Percentiles rank a stretch among this genome's conserved stretches.
phyloP scores from a whole-genome alignment of 306 rosid species.

The Citrullus amarus region DNA sequence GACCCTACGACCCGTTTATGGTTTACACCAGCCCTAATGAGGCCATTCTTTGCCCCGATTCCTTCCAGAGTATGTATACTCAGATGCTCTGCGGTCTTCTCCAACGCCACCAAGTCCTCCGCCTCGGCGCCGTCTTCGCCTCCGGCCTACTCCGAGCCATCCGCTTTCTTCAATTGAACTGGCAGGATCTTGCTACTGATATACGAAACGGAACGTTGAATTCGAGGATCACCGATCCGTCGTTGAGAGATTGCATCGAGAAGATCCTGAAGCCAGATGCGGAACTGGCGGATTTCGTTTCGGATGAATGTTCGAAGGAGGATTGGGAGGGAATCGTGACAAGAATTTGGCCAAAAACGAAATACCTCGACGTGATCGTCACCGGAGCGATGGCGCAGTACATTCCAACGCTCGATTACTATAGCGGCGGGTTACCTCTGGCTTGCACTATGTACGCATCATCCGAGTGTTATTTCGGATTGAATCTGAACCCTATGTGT shows the following conservation, averaged over 20 bases:
- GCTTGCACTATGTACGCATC: conserved; percentile 59
- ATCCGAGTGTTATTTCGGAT: conserved; percentile 44
- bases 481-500: conserved; percentile 46
- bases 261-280: conserved; percentile 16
- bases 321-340: conserved; percentile 43
- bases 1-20: conserved; percentile 47
- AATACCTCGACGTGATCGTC: conserved; percentile 44
- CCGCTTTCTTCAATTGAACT: conserved; percentile 36
- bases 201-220: conserved; percentile 22
- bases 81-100: conserved; percentile 51
- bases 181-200: conserved; percentile 31
- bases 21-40: conserved; percentile 52
- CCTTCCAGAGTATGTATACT: conserved; percentile 47
- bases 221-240: conserved; percentile 26
- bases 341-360: conserved; percentile 45
- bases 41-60: conserved; percentile 49
- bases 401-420: conserved; percentile 44
- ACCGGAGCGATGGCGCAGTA: conserved; percentile 61
- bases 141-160: conserved; percentile 54
- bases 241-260: conserved; percentile 11
- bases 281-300: conserved; percentile 21
- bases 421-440: conserved; percentile 36
- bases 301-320: conserved; percentile 28
- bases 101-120: conserved; percentile 34
- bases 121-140: conserved; percentile 50